phyloP scores from a whole-genome alignment of 495 filamentous ascomycete species.

The Platismatia glauca region DNA sequence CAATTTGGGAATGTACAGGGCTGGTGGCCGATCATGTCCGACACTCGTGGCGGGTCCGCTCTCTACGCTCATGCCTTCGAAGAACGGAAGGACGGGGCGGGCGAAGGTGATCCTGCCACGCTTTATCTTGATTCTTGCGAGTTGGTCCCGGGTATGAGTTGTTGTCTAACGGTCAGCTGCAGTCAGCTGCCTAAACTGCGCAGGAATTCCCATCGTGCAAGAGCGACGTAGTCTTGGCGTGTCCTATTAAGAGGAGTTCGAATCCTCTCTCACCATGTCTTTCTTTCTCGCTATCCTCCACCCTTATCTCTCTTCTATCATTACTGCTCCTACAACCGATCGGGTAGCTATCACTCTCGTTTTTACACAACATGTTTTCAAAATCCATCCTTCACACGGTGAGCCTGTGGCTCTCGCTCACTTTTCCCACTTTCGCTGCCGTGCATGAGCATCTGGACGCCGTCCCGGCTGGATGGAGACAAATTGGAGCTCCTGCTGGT shows the following conservation, averaged over 20 bases:
- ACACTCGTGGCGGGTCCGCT: background rate
- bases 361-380: background rate
- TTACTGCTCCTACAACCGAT: too few species aligned
- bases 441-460: constrained; percentile 16
- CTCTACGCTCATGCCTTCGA: background rate
- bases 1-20: background rate
- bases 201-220: background rate
- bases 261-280: background rate
- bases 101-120: background rate
- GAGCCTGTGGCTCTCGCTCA: background rate
- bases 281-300: background rate
- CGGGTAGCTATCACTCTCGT: background rate
- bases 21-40: background rate
- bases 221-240: background rate
- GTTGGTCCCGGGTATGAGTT: background rate
- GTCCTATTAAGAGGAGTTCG: background rate
- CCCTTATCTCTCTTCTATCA: background rate
- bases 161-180: background rate
- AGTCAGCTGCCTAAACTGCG: background rate
- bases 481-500: constrained; percentile 29
- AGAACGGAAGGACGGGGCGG: background rate
- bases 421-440: background rate
- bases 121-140: too few species aligned
- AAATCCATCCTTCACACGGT: too few species aligned
- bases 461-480: constrained; percentile 23